Evolutionary conservation across 495 filamentous ascomycete species (phyloP).

Genomic region (Talaromyces proteolyticus): DNA sequence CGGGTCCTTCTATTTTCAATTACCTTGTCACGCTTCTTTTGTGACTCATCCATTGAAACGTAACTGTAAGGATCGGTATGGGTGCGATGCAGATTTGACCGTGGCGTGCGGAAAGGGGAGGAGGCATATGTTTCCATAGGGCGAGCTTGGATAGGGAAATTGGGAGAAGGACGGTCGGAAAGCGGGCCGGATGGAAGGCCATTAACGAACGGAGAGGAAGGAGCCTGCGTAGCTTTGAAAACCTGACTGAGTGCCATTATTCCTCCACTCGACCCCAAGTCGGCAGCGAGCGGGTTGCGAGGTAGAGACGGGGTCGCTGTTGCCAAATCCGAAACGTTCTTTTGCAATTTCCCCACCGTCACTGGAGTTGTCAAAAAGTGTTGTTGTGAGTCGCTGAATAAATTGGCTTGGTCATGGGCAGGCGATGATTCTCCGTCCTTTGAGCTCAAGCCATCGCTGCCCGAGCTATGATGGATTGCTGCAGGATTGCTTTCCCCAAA

Average conservation of each 20-base stretch:
- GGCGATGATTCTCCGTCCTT: constrained; percentile 35
- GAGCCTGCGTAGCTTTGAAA: constrained; percentile 46
- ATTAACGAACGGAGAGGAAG: constrained; percentile 43
- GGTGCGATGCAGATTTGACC: constrained; percentile 27
- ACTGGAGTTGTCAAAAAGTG: constrained; percentile 43
- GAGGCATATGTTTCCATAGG: constrained; percentile 30
- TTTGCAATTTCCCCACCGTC: constrained; percentile 28
- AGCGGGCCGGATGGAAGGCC: constrained; percentile 28
- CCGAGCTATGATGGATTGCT: constrained; percentile 13
- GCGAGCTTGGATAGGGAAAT: constrained; percentile 37
- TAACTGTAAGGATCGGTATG: constrained; percentile 45
- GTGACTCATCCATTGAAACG: constrained; percentile 47
- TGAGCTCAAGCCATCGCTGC: constrained; percentile 31
- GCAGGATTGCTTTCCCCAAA: constrained; percentile 24
- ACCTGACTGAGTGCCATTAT: constrained; percentile 45
- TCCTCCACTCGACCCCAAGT: constrained; percentile 33
- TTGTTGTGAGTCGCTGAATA: constrained; percentile 46
- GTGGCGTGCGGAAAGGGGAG: constrained; percentile 31
- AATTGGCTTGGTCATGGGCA: constrained; percentile 26
- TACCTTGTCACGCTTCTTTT: constrained; percentile 27
- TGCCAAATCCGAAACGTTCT: constrained; percentile 18
- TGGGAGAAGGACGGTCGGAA: constrained; percentile 48
- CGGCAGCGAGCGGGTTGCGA: constrained; percentile 38
- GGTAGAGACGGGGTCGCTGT: constrained; percentile 34
- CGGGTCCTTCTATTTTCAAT: constrained; percentile 33